phyloP scores from a whole-genome alignment of 768 basidiomycete species.

The Suillus sp. region DNA sequence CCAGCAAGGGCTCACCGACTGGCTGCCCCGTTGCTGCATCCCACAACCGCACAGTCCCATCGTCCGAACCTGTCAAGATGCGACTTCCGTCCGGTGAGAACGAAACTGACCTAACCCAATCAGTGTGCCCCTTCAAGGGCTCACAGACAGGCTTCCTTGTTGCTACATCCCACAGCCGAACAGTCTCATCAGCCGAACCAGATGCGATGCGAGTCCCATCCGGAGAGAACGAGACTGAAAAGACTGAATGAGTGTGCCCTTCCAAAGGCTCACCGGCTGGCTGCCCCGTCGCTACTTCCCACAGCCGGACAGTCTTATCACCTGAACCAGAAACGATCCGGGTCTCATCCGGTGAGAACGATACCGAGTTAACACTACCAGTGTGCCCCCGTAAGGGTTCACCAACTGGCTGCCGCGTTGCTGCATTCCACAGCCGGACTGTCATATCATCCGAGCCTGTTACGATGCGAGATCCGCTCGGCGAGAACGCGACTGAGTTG shows the following conservation, averaged over 20 bases:
- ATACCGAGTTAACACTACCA: fast-evolving
- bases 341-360: neutral
- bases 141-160: too few species aligned
- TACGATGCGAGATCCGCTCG: neutral
- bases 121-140: too few species aligned
- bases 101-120: too few species aligned
- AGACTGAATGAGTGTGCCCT: neutral
- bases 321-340: neutral
- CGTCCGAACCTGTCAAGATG: too few species aligned
- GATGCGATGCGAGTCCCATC: neutral
- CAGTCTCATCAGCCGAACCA: neutral
- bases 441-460: neutral
- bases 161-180: neutral
- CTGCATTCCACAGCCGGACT: neutral
- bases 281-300: neutral
- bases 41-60: too few species aligned
- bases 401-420: neutral
- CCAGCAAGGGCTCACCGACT: neutral
- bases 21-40: too few species aligned
- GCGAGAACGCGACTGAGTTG: neutral
- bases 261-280: neutral
- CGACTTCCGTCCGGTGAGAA: too few species aligned
- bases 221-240: neutral
- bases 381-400: neutral
- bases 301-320: too few species aligned